Evolutionary conservation across 2,329 filamentous ascomycete species (phyloP), one percentile per base, ranked within the genome.

Genomic region (Alternaria hordeiaustralica): DNA sequence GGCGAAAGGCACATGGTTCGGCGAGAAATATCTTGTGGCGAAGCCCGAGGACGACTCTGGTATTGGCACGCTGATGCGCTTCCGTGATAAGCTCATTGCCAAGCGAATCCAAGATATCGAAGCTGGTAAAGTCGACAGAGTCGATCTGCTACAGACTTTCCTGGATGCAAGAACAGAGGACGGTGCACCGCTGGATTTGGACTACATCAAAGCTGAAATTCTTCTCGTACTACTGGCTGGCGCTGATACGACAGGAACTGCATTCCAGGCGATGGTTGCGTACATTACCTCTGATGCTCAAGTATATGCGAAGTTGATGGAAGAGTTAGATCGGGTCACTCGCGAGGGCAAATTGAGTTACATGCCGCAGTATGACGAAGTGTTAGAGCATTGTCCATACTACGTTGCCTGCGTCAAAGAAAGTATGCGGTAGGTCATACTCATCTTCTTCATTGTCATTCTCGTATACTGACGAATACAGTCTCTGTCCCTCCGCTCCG

Each of bases 61-160:
- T 1, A 86, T 88, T 33, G 86, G 86, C 1, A 83, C 82, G 1
- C 70, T 88, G 59, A 88, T 88, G 85, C 80, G 84, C 9, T 88
- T 88, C 73, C 84, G 86, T 5, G 87, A 89, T 66, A 80, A 81
- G 25, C 79, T 88, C 3, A 82, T 88, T 60, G 71, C 76, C 21
- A 76, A 87, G 64, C 81, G 87, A 1, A 75, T 83, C 23, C 80
- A 80, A 25, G 84, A 87, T 55, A 80, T 87, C 20, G 78, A 83
- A 54, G 72, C 78, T 5, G 85, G 83, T 1, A 84, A 82, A 10
- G 78, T 80, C 0, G 81, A 80, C 1, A 81, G 84, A 5, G 77
- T 84, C 21, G 87, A 89, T 68, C 78, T 88, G 0, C 78, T 89
- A 6, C 86, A 89, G 68, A 87, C 83, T 6, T 81, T 82, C 64